These are phyloP conservation scores for Crithidia brevicula DNA, from an alignment of 208 protist species.

Conservation along the genomic window DNA sequence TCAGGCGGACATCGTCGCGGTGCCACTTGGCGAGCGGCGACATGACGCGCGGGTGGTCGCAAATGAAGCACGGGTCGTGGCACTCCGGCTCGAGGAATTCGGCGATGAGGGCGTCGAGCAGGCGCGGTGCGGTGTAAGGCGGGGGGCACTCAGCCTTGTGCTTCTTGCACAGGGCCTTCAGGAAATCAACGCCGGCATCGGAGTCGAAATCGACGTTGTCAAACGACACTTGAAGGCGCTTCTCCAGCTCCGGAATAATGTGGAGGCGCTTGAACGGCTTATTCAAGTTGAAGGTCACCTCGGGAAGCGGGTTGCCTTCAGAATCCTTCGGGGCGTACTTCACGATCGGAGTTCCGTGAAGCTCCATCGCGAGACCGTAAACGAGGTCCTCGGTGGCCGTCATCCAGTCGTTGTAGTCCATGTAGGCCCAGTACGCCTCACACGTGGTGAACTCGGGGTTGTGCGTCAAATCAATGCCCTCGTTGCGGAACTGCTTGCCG, in stretches of 20 bases:
- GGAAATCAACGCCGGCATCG: constrained; percentile 80
- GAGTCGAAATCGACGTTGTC: constrained; percentile 74
- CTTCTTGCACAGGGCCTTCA: constrained; percentile 92
- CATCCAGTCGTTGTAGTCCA: constrained; percentile 99
- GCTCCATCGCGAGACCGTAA: constrained; percentile 93
- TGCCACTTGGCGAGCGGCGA: constrained; percentile 99
- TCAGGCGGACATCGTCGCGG: constrained; percentile 92
- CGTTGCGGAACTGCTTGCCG: constrained; percentile 99
- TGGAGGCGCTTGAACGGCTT: constrained; percentile 97
- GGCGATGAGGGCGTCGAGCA: constrained; percentile 98
- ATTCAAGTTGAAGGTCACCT: constrained; percentile 98
- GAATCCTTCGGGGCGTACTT: constrained; percentile 95
- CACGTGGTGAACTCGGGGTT: constrained; percentile 99
- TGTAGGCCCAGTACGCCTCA: constrained; percentile 99
- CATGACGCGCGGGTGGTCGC: constrained; percentile 99
- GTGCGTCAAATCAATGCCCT: constrained; percentile 98
- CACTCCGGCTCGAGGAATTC: constrained; percentile 97
- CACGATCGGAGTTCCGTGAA: constrained; percentile 94
- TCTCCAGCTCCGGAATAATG: constrained; percentile 97
- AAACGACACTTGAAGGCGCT: constrained; percentile 90
- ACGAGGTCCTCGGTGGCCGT: constrained; percentile 97
- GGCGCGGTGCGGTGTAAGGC: constrained; percentile 96
- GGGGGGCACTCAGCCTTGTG: constrained; percentile 92
- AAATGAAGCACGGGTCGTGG: constrained; percentile 99
- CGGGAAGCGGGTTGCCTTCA: constrained; percentile 71